Evolutionary conservation across 176 grass and related monocot genomes (phyloP), one percentile per base, ranked within the genome.

Genomic region (Poa pratensis): DNA sequence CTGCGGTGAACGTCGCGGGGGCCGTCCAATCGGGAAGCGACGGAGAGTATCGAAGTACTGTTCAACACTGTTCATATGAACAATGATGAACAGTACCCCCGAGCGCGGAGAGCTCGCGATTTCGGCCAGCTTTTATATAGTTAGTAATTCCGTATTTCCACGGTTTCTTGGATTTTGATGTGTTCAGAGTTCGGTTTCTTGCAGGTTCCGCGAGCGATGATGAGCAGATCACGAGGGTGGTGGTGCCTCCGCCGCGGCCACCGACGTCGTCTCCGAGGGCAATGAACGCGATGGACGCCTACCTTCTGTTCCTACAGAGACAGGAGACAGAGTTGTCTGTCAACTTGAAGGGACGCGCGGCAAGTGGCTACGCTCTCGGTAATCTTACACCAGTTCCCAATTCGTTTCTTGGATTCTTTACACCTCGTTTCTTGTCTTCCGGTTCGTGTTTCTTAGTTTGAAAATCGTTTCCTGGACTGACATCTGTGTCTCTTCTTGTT

Each of bases 341-440:
- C 71, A 17, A 51, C 71, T 4, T 28, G 71, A 51, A 24, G 71
- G 71, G 71, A 28, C 71, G 16, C 15, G 45, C 71, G 71, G 71
- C 43, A 46, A 74, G 71, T 51, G 71, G 46, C 46, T 51, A 51
- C 45, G 46, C 45, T 50, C 24, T 22, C 71, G 46, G 71, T 51
- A 74, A 30, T 64, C 61, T 64, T 64, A 24, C 12, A 28, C 60
- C 13, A 11, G 23, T 62, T 30, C 60, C 60, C 62, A 65, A 13
- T 16, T 16, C 60, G 59, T 62, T 30, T 62, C 59, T 27, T 62
- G 59, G 59, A 27, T 27, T 62, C 22, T 26, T 62, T 63, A 26
- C 60, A 63, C 0, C 39, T 63, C 24, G 24, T 30, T 63, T 63
- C 10, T 30, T 27, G 60, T 23, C 5, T 40, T 40, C 39, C 39